A percentile compares a stretch with the other conserved stretches of the same genome.
These are phyloP conservation scores for Conticribra guillardii DNA, from an alignment of 108 stramenopile species.

Conservation along the genomic window DNA sequence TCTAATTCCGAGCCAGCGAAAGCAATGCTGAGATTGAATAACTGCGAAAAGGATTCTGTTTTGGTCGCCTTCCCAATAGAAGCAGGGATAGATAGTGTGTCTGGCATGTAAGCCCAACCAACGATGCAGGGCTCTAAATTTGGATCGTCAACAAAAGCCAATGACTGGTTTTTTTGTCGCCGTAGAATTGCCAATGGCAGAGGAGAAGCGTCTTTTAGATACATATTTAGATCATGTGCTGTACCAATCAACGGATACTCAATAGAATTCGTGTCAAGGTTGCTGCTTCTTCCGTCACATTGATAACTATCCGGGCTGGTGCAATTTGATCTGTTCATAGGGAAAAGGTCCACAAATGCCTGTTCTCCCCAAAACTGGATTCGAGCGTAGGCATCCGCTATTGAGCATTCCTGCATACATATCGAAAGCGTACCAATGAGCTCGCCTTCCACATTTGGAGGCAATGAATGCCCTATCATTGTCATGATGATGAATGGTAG, in stretches of 20 bases:
- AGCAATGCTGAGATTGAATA: not conserved
- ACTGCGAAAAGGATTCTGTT: not conserved
- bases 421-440: conserved; percentile 33
- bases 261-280: conserved; percentile 3
- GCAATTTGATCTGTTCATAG: too few relatives aligned
- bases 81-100: not conserved
- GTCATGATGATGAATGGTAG: not conserved
- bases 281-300: not conserved
- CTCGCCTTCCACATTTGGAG: conserved; percentile 30
- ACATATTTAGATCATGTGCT: conserved; percentile 9
- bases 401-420: conserved; percentile 21
- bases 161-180: not conserved
- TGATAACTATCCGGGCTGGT: not conserved
- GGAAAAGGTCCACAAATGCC: conserved; percentile 1
- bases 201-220: conserved; percentile 49
- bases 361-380: conserved; percentile 49
- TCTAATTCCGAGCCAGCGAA: not conserved
- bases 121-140: not conserved
- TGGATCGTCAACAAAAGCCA: not conserved
- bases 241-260: conserved; percentile 35
- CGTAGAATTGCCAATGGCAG: conserved; percentile 21
- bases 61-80: not conserved
- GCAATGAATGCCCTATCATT: conserved; percentile 19
- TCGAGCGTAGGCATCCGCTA: conserved; percentile 14
- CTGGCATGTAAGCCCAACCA: not conserved